These are phyloP conservation scores for Stemphylium beticola DNA, from an alignment of 2,329 filamentous ascomycete genomes.

Conservation along the genomic window DNA sequence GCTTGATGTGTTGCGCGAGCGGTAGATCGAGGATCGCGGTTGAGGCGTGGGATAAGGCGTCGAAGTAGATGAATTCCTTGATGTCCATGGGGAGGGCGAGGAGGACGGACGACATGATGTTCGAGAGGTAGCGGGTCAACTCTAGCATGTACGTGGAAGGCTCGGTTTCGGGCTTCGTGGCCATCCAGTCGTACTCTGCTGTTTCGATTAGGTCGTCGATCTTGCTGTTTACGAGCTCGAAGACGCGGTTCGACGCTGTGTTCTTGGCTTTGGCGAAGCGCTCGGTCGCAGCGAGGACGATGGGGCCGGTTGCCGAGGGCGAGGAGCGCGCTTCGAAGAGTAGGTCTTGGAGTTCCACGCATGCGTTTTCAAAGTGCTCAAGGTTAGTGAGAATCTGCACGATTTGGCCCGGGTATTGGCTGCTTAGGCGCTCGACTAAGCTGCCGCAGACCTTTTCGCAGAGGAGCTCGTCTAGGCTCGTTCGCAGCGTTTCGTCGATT, in stretches of 20 bases:
- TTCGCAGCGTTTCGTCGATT: slow-evolving; percentile 88
- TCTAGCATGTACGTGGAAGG: slow-evolving; percentile 96
- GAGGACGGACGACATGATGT: slow-evolving; percentile 95
- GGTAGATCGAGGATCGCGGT: slow-evolving; percentile 83
- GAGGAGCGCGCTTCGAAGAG: slow-evolving; percentile 85
- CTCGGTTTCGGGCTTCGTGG: slow-evolving; percentile 67
- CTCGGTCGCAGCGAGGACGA: slow-evolving; percentile 81
- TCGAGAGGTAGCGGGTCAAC: slow-evolving; percentile 87
- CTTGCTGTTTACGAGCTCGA: slow-evolving; percentile 97
- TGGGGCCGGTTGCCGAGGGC: slow-evolving; percentile 77
- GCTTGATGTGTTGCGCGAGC: slow-evolving; percentile 77
- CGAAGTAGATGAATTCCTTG: slow-evolving; percentile 97
- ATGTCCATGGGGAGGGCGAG: slow-evolving; percentile 93
- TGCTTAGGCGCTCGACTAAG: slow-evolving; percentile 84
- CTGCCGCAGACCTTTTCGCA: slow-evolving; percentile 90
- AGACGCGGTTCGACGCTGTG: slow-evolving; percentile 94
- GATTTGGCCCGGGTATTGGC: slow-evolving; percentile 95
- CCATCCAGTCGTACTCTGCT: slow-evolving; percentile 92
- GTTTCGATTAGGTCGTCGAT: slow-evolving; percentile 97
- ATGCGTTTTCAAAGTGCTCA: slow-evolving; percentile 95
- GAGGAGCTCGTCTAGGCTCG: slow-evolving; percentile 90
- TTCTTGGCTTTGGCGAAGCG: slow-evolving; percentile 91
- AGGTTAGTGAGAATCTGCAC: slow-evolving; percentile 98
- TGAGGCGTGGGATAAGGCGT: slow-evolving; percentile 88
- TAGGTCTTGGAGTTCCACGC: slow-evolving; percentile 84